Base-by-base conservation (phyloP, 2,329 filamentous ascomycete genomes). In the Aschersonia sp. region DNA sequence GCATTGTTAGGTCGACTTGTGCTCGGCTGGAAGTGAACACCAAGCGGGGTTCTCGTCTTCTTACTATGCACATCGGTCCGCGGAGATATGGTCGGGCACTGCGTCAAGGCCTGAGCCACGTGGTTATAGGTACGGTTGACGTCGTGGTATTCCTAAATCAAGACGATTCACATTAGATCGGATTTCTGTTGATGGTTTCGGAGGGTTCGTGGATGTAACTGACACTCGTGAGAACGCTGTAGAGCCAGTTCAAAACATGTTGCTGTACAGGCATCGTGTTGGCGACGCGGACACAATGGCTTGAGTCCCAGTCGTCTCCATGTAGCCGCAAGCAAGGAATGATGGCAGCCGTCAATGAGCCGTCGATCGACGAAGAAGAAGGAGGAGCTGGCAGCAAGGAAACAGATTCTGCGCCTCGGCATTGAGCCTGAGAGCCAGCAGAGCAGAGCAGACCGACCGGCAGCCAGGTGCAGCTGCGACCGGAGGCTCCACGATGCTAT, bases 11-110 rank as follows among this genome's bases (percentile, higher is more conserved):
- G 32, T 53, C 41, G 53, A 51, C 48, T 29, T 31, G 49, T 50
- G 40, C 37, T 45, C 37, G 47, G 47, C 35, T 37, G 4, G 35
- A 37, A 37, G 35, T 37, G 35, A 9, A 8, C 12, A 12, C 8
- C 8, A 12, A 37, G 8, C 35, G 12, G 35, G 12, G 35, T 12
- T 44, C n/a, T 37, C 29, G 43, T 43, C 43, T 14, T 43, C 79
- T 57, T 75, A 94, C 88, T 97, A 66, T 97, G 94, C 46, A 97
- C 89, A 64, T 97, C 89, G 51, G 92, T 98, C 56, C 86, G 79
- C 30, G 89, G 87, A 7, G 83, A 77, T 29, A 98, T 73, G 2
- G 86, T 84, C 6, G 87, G 79, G 60, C 88, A 87, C 55, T 84
- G 77, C 32, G 84, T 77, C 47, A 98, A 78, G 31, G 82, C 79